These are phyloP conservation scores for Boletus insuetus DNA, from an alignment of 768 basidiomycete species.

Conservation along the genomic window DNA sequence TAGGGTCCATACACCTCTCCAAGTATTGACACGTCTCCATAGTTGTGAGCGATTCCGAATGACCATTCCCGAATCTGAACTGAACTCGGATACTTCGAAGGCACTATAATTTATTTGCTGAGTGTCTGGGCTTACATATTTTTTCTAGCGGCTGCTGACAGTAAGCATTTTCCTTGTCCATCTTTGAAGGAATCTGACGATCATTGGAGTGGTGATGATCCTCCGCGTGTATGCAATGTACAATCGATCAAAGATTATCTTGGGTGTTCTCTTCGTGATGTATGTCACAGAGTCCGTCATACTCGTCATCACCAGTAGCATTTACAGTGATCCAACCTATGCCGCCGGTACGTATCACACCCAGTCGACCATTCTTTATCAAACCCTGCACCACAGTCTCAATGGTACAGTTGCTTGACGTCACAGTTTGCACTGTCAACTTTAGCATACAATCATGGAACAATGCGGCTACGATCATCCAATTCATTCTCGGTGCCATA, in stretches of 20 bases:
- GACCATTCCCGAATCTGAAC: no score
- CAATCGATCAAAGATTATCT: not conserved
- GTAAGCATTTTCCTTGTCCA: not conserved
- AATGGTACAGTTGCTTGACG: not conserved
- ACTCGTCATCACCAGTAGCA: not conserved
- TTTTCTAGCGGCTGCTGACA: not conserved
- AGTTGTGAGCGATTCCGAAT: not conserved
- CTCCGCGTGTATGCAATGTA: not conserved
- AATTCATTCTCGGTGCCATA: not conserved
- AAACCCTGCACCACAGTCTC: not conserved
- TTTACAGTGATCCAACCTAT: not conserved
- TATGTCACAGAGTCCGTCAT: not conserved
- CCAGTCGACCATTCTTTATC: no score
- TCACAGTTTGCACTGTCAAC: not conserved
- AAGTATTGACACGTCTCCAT: not conserved
- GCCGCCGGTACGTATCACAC: not conserved
- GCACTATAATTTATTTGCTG: not conserved
- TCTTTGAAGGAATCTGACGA: not conserved
- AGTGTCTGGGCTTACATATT: not conserved
- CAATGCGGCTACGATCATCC: not conserved
- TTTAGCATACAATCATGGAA: not conserved
- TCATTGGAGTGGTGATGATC: not conserved
- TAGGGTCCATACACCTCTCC: not conserved
- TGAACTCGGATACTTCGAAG: not conserved
- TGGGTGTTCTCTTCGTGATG: not conserved